Evolutionary conservation across 2,329 filamentous ascomycete genomes (phyloP).

Genomic region (Nakataea oryzae): DNA sequence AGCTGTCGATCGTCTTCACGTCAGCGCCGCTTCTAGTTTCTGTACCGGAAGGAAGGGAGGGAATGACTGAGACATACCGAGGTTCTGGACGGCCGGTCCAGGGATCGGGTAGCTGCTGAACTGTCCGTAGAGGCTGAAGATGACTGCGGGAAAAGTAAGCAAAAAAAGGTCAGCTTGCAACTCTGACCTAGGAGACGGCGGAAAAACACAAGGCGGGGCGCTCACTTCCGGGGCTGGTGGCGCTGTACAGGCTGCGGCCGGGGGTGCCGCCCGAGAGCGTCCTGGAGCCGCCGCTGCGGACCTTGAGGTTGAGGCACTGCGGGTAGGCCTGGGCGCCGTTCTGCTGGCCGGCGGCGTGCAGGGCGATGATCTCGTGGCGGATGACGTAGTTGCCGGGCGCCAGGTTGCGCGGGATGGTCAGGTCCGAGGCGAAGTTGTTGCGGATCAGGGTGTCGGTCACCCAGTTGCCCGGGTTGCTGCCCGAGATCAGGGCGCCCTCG

Average conservation of each 20-base stretch:
- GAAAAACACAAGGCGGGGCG: no score
- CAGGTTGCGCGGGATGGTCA: conserved; percentile 14
- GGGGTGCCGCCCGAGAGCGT: conserved; percentile 4
- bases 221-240: conserved; percentile 24
- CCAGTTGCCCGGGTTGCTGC: conserved; percentile 21
- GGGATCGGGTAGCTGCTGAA: conserved; percentile 1
- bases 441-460: conserved; percentile 30
- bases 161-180: neutral
- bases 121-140: conserved; percentile 27
- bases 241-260: conserved; percentile 20
- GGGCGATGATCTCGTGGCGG: conserved; percentile 30
- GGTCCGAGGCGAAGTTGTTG: conserved; percentile 34
- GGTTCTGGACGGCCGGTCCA: neutral
- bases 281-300: conserved; percentile 13
- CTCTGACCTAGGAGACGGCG: neutral
- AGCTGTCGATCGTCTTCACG: neutral
- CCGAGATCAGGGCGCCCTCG: conserved; percentile 5
- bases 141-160: conserved; percentile 15
- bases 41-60: neutral
- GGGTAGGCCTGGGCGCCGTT: conserved; percentile 19
- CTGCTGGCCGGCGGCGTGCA: conserved; percentile 23
- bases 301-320: conserved; percentile 17
- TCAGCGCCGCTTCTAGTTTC: neutral
- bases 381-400: conserved; percentile 24
- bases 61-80: neutral